Evolutionary conservation across 768 basidiomycete species (phyloP).

Genomic region (Termitomyces sp.): DNA sequence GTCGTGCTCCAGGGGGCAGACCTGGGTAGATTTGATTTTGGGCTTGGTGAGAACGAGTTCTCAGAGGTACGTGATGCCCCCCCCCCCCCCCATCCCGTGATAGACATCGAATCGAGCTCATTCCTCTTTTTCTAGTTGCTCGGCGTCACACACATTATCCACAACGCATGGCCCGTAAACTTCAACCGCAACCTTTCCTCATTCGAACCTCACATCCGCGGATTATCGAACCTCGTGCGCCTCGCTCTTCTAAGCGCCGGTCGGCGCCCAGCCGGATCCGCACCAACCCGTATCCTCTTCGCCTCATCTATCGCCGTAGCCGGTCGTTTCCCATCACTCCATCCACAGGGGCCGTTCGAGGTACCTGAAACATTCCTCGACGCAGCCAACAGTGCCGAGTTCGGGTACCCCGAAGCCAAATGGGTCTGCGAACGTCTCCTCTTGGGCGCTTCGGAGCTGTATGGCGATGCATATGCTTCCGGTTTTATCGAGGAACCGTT

Average conservation of each 20-base stretch:
- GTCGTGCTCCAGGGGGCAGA: conserved; percentile 28
- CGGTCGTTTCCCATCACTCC: conserved; percentile 28
- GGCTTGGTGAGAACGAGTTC: conserved; percentile 24
- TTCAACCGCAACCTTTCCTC: conserved; percentile 41
- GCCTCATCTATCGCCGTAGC: conserved; percentile 36
- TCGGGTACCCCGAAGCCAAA: conserved; percentile 13
- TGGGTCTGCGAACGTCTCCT: conserved; percentile 28
- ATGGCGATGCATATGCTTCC: conserved; percentile 17
- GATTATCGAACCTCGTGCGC: conserved; percentile 31
- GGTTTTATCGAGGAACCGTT: conserved; percentile 15
- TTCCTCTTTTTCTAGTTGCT: conserved; percentile 20
- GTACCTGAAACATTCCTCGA: conserved; percentile 32
- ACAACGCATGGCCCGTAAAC: conserved; percentile 45
- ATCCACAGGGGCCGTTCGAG: conserved; percentile 25
- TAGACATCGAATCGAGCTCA: not conserved
- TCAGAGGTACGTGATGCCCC: conserved; percentile 21
- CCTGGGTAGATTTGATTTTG: conserved; percentile 24
- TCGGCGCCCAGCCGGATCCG: conserved; percentile 12
- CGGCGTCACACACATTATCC: conserved; percentile 29
- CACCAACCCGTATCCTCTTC: conserved; percentile 32
- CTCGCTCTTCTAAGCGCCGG: conserved; percentile 24
- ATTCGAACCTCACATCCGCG: conserved; percentile 40
- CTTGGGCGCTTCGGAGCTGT: conserved; percentile 18
- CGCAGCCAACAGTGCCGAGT: conserved; percentile 24
- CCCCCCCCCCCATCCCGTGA: too few species aligned